Base-by-base conservation (phyloP, 129 eudicot genomes). In the Pseudognaphalium luteoalbum region DNA sequence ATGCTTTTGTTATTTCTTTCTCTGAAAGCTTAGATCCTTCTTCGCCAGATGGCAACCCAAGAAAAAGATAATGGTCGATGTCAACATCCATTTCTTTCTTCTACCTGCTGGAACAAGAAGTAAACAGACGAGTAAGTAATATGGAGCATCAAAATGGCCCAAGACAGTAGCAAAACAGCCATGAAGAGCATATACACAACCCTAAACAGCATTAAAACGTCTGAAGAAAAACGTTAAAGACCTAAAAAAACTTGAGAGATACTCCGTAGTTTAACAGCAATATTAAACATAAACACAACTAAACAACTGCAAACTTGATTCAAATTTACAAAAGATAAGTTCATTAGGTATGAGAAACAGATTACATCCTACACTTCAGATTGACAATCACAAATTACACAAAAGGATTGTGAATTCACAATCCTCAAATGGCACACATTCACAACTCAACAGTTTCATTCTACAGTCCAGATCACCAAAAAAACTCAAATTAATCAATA, bases 11-110 rank as follows among this genome's bases (percentile, higher is more conserved):
- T 21, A 91, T 95, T 22, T 91, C 96, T 76, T 87, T 83, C 20
- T 82, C 87, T 0, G 94, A 64, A 32, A 95, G 93, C 72, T 82
- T 87, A 10, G 93, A 86, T 19, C 97, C 96, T 76, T 91, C 86
- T 72, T 90, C 93, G 25, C 98, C 96, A 7, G 93, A 85, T 7
- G 97, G 91, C 73, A 94, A 73, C 17, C 96, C 98, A 28, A 89
- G 81, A 33, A 87, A 60, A 7, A 5, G 59, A 19, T 95, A 89
- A 54, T 91, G 96, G 74, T 95, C 97, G 0, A 89, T 66, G 32
- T 94, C 96, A 4, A 30, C 66, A 75, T 92, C 96, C 91, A 89
- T 88, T 17, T 68, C 78, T 68, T 73, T 17, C 54, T 69, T 78
- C 54, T 78, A 76, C 63, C 84, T 74, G 56, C 58, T 66, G 39